Percentiles rank a stretch among this genome's conserved stretches.
These are phyloP conservation scores for Herpetomonas tarakana DNA, from an alignment of 208 protist genomes.

Conservation along the genomic window DNA sequence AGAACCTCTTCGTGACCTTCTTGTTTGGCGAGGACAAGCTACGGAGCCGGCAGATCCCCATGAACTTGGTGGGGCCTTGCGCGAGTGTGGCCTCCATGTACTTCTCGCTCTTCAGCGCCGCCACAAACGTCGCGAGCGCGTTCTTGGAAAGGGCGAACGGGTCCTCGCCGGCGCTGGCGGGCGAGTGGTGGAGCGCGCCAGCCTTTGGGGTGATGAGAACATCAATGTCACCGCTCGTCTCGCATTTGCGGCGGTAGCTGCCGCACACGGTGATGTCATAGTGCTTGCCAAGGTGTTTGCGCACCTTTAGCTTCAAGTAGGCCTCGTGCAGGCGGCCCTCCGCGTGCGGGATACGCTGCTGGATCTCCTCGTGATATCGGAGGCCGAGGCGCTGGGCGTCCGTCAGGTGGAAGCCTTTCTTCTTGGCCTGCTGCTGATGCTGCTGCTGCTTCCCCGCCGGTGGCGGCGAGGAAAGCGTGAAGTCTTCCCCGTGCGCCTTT, in stretches of 20 bases:
- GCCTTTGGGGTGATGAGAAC: constrained; percentile 72
- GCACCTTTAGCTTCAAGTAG: constrained; percentile 66
- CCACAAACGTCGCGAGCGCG: constrained; percentile 55
- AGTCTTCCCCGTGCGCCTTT: constrained; percentile 23
- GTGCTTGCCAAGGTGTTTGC: constrained; percentile 66
- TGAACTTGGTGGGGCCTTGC: constrained; percentile 84
- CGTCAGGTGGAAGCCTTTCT: constrained; percentile 43
- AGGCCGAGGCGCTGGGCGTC: constrained; percentile 75
- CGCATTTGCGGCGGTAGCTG: constrained; percentile 62
- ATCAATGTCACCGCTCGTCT: constrained; percentile 82
- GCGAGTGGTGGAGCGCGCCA: not conserved
- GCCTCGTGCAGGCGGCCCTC: constrained; percentile 82
- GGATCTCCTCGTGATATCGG: constrained; percentile 81
- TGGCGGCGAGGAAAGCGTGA: not conserved
- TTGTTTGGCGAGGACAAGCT: not conserved
- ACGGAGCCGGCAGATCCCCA: constrained; percentile 82
- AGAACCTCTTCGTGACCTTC: constrained; percentile 20
- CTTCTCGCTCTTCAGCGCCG: constrained; percentile 49
- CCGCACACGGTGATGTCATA: constrained; percentile 81
- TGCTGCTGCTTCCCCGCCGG: not conserved
- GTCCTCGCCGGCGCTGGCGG: not conserved
- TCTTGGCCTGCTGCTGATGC: constrained; percentile 16
- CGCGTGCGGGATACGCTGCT: constrained; percentile 69
- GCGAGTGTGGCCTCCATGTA: constrained; percentile 84
- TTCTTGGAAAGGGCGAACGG: constrained; percentile 18